Base-by-base conservation (phyloP, 129 eudicot species). In the Smallanthus sonchifolius region DNA sequence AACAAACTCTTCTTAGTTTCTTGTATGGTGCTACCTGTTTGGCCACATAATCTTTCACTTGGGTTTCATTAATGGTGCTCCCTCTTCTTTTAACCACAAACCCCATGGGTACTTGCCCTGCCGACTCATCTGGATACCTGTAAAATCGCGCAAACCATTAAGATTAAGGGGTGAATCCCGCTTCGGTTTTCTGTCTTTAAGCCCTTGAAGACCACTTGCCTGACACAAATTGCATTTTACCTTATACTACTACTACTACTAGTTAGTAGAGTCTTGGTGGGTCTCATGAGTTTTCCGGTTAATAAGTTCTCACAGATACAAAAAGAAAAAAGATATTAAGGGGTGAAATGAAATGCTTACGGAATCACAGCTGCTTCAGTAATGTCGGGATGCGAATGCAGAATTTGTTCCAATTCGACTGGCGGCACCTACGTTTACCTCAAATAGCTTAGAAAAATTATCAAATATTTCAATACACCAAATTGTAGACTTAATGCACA, bases 281-380 rank as follows among this genome's bases (percentile, higher is more conserved):
- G 1, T 24, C 30, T 1, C 1, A 1, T 24, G 30, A 24, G 30
- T 24, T 24, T 24, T 24, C 1, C 1, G 30, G 30, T 24, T 0
- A 24, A 24, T 24, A 1, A 24, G 30, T 24, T 24, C 30, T 24
- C 30, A 24, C 30, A 24, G 30, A 24, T 24, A 24, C 30, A 0
- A 24, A 24, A 24, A 0, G 1, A 24, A 24, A 24, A 24, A 24
- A 24, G 30, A 32, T 35, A 60, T 8, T 16, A 36, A 36, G 52
- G 16, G 65, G 13, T 36, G 42, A 35, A 69, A 24, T 24, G 30
- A 24, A 24, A 75, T 67, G 7, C 87, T 45, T 80, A 89, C 91
- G 91, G 91, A 65, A 89, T 84, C 77, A 89, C 95, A 9, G 95
- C 89, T 60, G 95, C 95, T 67, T 89, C 95, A 8, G 57, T 24